A percentile compares a stretch with the other conserved stretches of the same genome.
Evolutionary conservation across 2,329 filamentous ascomycete species (phyloP).

Genomic region (Alternaria sp.): DNA sequence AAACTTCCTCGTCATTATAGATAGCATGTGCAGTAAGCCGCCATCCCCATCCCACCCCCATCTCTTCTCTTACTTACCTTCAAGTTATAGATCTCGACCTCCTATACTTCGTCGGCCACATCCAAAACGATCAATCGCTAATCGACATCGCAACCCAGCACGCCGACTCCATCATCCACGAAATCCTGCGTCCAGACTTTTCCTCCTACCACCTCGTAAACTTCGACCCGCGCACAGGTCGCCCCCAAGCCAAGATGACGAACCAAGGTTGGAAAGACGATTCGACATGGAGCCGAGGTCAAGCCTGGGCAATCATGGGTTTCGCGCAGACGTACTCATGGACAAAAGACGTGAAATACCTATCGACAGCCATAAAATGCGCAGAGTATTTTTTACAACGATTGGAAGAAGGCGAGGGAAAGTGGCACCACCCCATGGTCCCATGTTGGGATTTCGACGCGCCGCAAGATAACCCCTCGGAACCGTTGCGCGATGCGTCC

Average conservation of each 20-base stretch:
- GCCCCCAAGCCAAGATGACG: slow-evolving; percentile 57
- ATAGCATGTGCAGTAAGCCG: slow-evolving; percentile 53
- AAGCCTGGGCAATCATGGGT: slow-evolving; percentile 61
- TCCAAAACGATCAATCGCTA: slow-evolving; percentile 39
- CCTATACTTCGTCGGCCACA: slow-evolving; percentile 50
- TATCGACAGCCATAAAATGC: slow-evolving; percentile 56
- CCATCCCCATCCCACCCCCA: not conserved
- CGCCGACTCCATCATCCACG: slow-evolving; percentile 49
- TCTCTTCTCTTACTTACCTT: not conserved
- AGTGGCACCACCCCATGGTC: slow-evolving; percentile 45
- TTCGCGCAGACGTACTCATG: slow-evolving; percentile 60
- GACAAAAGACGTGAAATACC: slow-evolving; percentile 56
- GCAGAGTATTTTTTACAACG: slow-evolving; percentile 59
- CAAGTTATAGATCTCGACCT: slow-evolving; percentile 50
- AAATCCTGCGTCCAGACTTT: slow-evolving; percentile 48
- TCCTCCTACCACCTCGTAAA: slow-evolving; percentile 58
- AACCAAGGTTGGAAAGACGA: slow-evolving; percentile 58
- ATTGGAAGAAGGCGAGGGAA: slow-evolving; percentile 48
- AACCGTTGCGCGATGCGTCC: slow-evolving; percentile 51
- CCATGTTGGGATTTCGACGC: slow-evolving; percentile 64
- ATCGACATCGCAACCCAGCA: slow-evolving; percentile 53
- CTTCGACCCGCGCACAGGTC: slow-evolving; percentile 56
- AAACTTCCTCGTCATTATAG: slow-evolving; percentile 56
- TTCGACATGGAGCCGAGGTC: slow-evolving; percentile 60
- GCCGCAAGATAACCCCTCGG: slow-evolving; percentile 49